Conservation (phyloP, 192 early-diverging fungal species). For the Linnemannia hyalina region DNA sequence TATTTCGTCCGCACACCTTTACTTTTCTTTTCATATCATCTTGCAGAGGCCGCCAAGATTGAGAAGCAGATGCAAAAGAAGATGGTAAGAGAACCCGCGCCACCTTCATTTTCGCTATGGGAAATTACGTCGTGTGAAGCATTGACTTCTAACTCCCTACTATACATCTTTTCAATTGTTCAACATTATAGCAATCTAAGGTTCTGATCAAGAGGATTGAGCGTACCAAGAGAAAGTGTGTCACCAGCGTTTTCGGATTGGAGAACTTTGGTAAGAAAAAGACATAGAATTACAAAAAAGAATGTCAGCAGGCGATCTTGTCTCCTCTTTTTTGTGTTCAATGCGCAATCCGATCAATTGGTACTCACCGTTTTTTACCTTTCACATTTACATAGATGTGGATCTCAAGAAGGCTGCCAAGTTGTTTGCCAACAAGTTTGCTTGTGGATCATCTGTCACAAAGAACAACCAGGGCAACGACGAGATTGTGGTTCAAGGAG, state of each 20-base stretch:
- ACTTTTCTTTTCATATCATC: neutral
- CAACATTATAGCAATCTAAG: conserved; percentile 62
- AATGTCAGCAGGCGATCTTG: neutral
- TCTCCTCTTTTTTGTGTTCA: neutral
- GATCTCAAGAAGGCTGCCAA: conserved; percentile 99
- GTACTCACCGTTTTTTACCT: neutral
- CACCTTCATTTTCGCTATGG: neutral
- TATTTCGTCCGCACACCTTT: neutral
- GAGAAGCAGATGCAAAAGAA: conserved; percentile 84
- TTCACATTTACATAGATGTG: conserved; percentile 69
- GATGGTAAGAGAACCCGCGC: conserved; percentile 63
- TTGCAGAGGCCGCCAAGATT: conserved; percentile 78
- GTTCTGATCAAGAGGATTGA: conserved; percentile 90
- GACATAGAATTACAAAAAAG: neutral
- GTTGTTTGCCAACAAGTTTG: conserved; percentile 95
- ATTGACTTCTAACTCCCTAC: neutral
- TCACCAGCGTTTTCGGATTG: conserved; percentile 86
- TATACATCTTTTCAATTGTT: neutral
- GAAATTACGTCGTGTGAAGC: neutral
- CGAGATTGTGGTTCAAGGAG: conserved; percentile 98
- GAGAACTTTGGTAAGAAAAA: conserved; percentile 83
- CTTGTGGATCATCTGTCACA: conserved; percentile 92
- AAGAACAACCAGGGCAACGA: conserved; percentile 94
- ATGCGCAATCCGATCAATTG: neutral
- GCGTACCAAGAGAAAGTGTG: conserved; percentile 94